Conservation (phyloP, 1,139 yeast genomes). For the Geotrichum siamense region DNA sequence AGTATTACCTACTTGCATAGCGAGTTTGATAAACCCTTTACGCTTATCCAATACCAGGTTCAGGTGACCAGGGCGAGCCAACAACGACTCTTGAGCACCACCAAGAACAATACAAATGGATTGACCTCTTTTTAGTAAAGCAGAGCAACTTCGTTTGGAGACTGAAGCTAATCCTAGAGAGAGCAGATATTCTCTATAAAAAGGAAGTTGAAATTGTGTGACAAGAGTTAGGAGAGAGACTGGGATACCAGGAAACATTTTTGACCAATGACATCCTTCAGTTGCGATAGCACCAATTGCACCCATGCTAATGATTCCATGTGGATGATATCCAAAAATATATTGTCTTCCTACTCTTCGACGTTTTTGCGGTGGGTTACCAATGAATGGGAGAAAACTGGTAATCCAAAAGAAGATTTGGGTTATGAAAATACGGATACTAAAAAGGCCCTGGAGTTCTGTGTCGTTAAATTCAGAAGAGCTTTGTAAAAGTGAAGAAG, state of each 20-base stretch:
- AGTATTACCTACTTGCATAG: slow-evolving; percentile 71
- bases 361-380: slow-evolving; percentile 2
- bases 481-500: slow-evolving; percentile 5
- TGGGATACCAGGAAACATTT: slow-evolving; percentile 73
- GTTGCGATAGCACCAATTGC: slow-evolving; percentile 82
- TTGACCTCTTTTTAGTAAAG: slow-evolving; percentile 51
- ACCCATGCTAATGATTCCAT: slow-evolving; percentile 92
- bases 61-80: slow-evolving; percentile 54
- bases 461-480: slow-evolving; percentile 2
- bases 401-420: slow-evolving; percentile 6
- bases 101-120: slow-evolving; percentile 90
- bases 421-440: slow-evolving; percentile 1
- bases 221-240: slow-evolving; percentile 72
- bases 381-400: slow-evolving; percentile 1
- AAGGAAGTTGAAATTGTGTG: slow-evolving; percentile 80
- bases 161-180: slow-evolving; percentile 84
- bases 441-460: slow-evolving; percentile 1
- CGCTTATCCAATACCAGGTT: slow-evolving; percentile 69
- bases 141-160: slow-evolving; percentile 61
- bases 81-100: slow-evolving; percentile 85
- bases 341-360: slow-evolving; percentile 42
- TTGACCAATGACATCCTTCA: slow-evolving; percentile 63
- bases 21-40: slow-evolving; percentile 83
- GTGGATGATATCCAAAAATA: slow-evolving; percentile 93
- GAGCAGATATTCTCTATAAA: slow-evolving; percentile 78